These are phyloP conservation scores for Megacollybia marginata DNA, from an alignment of 768 basidiomycete genomes.

Conservation along the genomic window DNA sequence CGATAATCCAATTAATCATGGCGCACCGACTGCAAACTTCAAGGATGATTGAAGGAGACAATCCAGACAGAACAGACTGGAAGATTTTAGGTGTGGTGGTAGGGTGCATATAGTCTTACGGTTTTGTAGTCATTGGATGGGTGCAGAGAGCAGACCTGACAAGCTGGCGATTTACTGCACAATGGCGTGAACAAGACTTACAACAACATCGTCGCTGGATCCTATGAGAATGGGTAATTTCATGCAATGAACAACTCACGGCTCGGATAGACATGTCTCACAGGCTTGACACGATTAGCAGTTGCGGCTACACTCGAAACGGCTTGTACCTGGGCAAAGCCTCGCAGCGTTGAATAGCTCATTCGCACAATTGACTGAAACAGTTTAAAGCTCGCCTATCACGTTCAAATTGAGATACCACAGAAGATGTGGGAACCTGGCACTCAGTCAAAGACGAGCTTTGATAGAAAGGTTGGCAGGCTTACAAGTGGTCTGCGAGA, in stretches of 20 bases:
- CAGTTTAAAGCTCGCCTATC: background rate
- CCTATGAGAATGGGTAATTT: background rate
- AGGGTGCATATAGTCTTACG: conserved; percentile 40
- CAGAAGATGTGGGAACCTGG: conserved; percentile 86
- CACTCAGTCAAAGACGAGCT: background rate
- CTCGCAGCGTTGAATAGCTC: conserved; percentile 73
- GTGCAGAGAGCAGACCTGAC: conserved; percentile 71
- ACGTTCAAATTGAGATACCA: conserved; percentile 30
- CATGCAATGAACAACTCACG: conserved; percentile 37
- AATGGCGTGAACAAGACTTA: conserved; percentile 20
- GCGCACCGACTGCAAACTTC: conserved; percentile 82
- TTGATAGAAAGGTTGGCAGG: background rate
- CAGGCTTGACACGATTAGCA: conserved; percentile 44
- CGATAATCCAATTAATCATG: conserved; percentile 7
- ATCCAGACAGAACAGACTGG: conserved; percentile 79
- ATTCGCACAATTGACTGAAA: conserved; percentile 74
- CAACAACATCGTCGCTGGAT: conserved; percentile 55
- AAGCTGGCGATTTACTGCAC: too few species aligned
- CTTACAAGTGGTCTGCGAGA: conserved; percentile 49
- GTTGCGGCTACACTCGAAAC: conserved; percentile 30
- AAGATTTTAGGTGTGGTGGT: conserved; percentile 5
- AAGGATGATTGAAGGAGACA: conserved; percentile 66
- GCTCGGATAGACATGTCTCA: conserved; percentile 72
- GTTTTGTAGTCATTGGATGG: conserved; percentile 92
- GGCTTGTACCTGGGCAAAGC: conserved; percentile 61